Conservation (phyloP, 768 basidiomycete species). For the Suillus subaureus region DNA sequence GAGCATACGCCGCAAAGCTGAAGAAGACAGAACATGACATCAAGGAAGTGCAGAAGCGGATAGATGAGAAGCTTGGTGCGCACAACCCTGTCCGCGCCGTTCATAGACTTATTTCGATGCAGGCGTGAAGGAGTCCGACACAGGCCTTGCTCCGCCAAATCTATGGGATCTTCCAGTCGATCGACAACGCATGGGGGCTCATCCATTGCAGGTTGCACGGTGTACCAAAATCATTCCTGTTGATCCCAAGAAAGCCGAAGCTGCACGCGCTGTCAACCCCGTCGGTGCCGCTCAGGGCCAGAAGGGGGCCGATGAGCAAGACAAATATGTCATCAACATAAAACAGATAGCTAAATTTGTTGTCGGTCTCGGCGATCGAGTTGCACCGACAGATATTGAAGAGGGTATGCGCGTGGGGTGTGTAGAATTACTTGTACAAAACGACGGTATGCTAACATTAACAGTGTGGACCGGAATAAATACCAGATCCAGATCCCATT, state of each 20-base stretch:
- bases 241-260: slow-evolving; percentile 73
- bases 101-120: background rate
- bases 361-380: slow-evolving; percentile 93
- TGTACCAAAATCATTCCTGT: slow-evolving; percentile 98
- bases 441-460: slow-evolving; percentile 12
- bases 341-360: slow-evolving; percentile 99
- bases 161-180: slow-evolving; percentile 97
- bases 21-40: slow-evolving; percentile 92
- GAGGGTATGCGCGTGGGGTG: slow-evolving; percentile 99
- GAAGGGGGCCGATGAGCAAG: slow-evolving; percentile 98
- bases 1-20: slow-evolving; percentile 87
- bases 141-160: slow-evolving; percentile 94
- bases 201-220: slow-evolving; percentile 94
- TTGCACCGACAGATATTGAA: slow-evolving; percentile 97
- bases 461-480: slow-evolving; percentile 90
- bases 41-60: slow-evolving; percentile 94
- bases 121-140: slow-evolving; percentile 98
- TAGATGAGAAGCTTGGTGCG: slow-evolving; percentile 96
- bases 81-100: slow-evolving; percentile 4
- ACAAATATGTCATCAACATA: slow-evolving; percentile 99
- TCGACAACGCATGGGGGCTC: slow-evolving; percentile 87
- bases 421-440: slow-evolving; percentile 27
- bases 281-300: slow-evolving; percentile 79
- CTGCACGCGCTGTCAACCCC: slow-evolving; percentile 78
- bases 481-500: slow-evolving; percentile 99